phyloP scores from a whole-genome alignment of 768 basidiomycete genomes.

The Xanthoconium stramineum region DNA sequence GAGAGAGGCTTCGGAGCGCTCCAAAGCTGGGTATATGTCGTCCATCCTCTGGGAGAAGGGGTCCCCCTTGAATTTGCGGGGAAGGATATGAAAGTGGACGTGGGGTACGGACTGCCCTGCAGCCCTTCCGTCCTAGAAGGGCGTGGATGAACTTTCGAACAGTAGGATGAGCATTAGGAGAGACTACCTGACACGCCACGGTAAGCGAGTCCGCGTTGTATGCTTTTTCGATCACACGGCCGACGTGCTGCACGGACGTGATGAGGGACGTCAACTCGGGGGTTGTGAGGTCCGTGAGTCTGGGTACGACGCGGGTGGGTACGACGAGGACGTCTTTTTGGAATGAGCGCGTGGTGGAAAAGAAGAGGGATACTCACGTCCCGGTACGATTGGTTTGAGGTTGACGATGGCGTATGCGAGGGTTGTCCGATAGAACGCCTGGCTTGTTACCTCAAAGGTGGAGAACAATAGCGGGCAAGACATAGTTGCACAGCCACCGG shows the following conservation, averaged over 20 bases:
- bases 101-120: constrained; percentile 75
- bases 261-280: constrained; percentile 80
- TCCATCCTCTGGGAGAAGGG: constrained; percentile 62
- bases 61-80: constrained; percentile 71
- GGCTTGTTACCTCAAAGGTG: constrained; percentile 73
- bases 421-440: constrained; percentile 67
- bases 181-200: constrained; percentile 78
- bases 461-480: constrained; percentile 57
- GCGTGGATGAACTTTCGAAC: constrained; percentile 2
- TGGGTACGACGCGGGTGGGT: constrained; percentile 52
- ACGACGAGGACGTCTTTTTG: constrained; percentile 59
- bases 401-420: constrained; percentile 89
- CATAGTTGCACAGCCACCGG: constrained; percentile 24
- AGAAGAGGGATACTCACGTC: constrained; percentile 60
- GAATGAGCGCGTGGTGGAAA: not conserved
- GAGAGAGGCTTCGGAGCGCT: constrained; percentile 56
- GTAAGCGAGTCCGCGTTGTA: constrained; percentile 85
- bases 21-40: constrained; percentile 77
- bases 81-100: constrained; percentile 94
- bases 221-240: constrained; percentile 72
- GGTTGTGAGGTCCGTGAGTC: constrained; percentile 54
- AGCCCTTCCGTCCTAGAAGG: constrained; percentile 72
- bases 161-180: not conserved
- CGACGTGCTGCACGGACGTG: constrained; percentile 73
- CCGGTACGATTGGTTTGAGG: constrained; percentile 90